Conservation (phyloP, 352 stramenopile genomes). For the Phytophthora europaea region DNA sequence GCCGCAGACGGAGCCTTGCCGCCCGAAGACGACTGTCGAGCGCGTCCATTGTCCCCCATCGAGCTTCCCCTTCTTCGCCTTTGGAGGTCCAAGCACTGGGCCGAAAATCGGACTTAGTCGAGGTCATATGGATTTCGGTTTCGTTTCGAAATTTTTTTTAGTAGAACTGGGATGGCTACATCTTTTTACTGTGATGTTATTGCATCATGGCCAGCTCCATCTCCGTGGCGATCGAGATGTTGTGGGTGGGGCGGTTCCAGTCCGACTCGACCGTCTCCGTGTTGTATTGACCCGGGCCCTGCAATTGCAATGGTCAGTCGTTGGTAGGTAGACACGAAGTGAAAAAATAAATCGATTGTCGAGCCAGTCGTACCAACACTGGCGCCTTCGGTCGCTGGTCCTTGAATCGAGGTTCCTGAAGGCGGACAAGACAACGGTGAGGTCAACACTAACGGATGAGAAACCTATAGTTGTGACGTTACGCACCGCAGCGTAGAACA, state of each 20-base stretch:
- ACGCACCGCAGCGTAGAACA: slow-evolving; percentile 74
- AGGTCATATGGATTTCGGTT: slow-evolving; percentile 6
- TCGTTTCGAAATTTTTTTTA: slow-evolving; percentile 3
- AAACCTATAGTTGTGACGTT: neutral
- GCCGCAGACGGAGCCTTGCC: slow-evolving; percentile 2
- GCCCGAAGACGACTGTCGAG: slow-evolving; percentile 16
- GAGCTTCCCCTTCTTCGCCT: slow-evolving; percentile 29
- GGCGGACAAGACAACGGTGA: neutral
- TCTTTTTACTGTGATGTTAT: neutral
- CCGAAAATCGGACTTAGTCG: neutral
- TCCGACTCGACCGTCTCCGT: slow-evolving; percentile 74
- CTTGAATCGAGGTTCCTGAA: slow-evolving; percentile 83
- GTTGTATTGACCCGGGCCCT: slow-evolving; percentile 85
- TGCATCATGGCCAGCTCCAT: slow-evolving; percentile 82
- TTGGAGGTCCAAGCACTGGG: slow-evolving; percentile 22
- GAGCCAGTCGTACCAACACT: slow-evolving; percentile 48
- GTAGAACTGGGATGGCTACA: slow-evolving; percentile 16
- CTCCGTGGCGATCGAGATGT: slow-evolving; percentile 88
- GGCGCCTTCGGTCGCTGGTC: slow-evolving; percentile 62
- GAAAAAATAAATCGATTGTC: neutral
- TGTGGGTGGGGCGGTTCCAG: slow-evolving; percentile 90
- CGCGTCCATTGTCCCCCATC: slow-evolving; percentile 40
- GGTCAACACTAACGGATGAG: neutral
- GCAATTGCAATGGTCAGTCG: slow-evolving; percentile 3
- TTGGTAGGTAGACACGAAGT: neutral